Evolutionary conservation across 495 filamentous ascomycete species (phyloP), one percentile per base, ranked within the genome.

Genomic region (Xylaria scruposa): DNA sequence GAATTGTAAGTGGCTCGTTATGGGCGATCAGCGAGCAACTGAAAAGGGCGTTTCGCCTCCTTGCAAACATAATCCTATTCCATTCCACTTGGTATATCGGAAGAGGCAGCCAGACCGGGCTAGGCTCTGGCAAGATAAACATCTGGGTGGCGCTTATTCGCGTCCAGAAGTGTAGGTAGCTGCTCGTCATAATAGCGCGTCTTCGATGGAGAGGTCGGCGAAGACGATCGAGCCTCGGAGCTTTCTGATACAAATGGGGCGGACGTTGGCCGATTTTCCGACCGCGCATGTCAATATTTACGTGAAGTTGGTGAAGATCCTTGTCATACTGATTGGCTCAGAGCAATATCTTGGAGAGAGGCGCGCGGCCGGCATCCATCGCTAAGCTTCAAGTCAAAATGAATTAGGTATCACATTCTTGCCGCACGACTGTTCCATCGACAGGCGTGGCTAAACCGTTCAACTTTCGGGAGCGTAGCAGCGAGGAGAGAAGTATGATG

Each of bases 291-390:
- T 60, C 53, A 59, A 62, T 62, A 46, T 70, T 71, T 71, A 65
- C 61, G 49, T 33, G 69, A 71, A 61, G 69, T 71, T 71, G 69
- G 69, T 66, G 56, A 66, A 59, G 21, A 71, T 61, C 70, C 61
- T 40, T 59, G 70, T 60, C 70, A 60, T 21, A 56, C 19, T 67
- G 60, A 67, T 67, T 67, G 62, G 70, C n/a, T 64, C n/a, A 7
- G 59, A 26, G 21, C 38, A 56, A 46, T 36, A 13, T 21, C 33
- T 56, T 61, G 29, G 46, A 56, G 10, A 70, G 46, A 70, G 59
- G 59, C 68, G 60, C 68, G 68, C 68, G 49, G 54, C 64, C 47
- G 15, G 19, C 24, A 54, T 62, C 46, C 46, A 15, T 70, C 68
- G 49, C 68, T 46, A 44, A 70, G 31, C 13, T 40, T 54, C 19